Conservation (phyloP, 2,329 filamentous ascomycete genomes). For the Hypocrella siamensis region DNA sequence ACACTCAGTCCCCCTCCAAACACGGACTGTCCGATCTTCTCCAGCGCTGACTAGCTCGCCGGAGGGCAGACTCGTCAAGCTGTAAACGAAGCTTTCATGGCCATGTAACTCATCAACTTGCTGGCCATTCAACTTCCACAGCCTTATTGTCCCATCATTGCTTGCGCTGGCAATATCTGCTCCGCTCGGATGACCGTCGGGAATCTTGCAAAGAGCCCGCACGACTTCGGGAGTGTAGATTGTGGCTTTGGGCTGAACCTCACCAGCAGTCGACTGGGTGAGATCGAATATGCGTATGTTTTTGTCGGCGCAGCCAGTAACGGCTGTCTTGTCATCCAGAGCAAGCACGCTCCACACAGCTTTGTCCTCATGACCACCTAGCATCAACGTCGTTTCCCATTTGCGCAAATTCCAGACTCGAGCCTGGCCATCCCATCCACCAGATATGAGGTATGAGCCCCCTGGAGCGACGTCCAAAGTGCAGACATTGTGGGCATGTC, state of each 20-base stretch:
- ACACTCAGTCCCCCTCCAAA: conserved; percentile 75
- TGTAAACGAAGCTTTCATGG: conserved; percentile 92
- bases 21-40: conserved; percentile 81
- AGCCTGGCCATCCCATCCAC: conserved; percentile 83
- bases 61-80: conserved; percentile 58
- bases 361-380: conserved; percentile 58
- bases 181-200: conserved; percentile 57
- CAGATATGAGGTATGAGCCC: conserved; percentile 66
- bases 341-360: conserved; percentile 88
- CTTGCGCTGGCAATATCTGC: conserved; percentile 91
- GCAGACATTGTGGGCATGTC: conserved; percentile 80
- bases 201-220: conserved; percentile 74
- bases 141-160: conserved; percentile 76
- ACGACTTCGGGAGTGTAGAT: conserved; percentile 66
- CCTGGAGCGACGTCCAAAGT: conserved; percentile 63
- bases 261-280: conserved; percentile 38
- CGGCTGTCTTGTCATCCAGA: conserved; percentile 61
- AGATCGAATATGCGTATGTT: conserved; percentile 74
- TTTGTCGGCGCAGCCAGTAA: conserved; percentile 89
- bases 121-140: conserved; percentile 73
- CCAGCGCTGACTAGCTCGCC: conserved; percentile 84
- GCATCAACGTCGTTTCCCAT: conserved; percentile 60
- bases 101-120: conserved; percentile 66
- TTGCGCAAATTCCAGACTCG: conserved; percentile 74
- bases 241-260: conserved; percentile 34